phyloP scores from a whole-genome alignment of 2,329 filamentous ascomycete genomes.

The Myriosclerotinia curreyana region DNA sequence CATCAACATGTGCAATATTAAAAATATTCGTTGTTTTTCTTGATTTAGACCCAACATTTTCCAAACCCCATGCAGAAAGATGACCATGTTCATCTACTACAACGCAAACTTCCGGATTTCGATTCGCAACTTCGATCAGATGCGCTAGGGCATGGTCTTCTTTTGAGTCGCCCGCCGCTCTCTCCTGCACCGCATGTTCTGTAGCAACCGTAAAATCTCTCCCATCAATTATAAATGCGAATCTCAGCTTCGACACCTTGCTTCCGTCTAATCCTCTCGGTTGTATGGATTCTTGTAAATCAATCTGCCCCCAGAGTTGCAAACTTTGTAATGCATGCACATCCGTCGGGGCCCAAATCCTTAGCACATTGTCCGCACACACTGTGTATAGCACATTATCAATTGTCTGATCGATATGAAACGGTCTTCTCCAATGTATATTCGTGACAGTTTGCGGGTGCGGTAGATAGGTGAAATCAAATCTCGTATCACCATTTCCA shows the following conservation, averaged over 20 bases:
- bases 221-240: conserved; percentile 79
- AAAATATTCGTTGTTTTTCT: conserved; percentile 69
- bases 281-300: conserved; percentile 70
- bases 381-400: conserved; percentile 90
- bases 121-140: conserved; percentile 80
- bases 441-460: conserved; percentile 79
- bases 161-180: conserved; percentile 48
- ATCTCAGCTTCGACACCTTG: conserved; percentile 47
- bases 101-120: conserved; percentile 81
- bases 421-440: conserved; percentile 80
- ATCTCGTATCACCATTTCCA: conserved; percentile 76
- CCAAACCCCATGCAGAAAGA: conserved; percentile 90
- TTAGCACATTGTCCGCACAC: conserved; percentile 74
- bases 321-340: conserved; percentile 68
- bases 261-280: conserved; percentile 26
- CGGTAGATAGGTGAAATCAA: conserved; percentile 87
- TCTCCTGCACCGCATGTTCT: conserved; percentile 67
- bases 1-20: conserved; percentile 77
- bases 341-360: conserved; percentile 80
- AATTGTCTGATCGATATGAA: conserved; percentile 71
- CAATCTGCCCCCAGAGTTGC: conserved; percentile 76
- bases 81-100: conserved; percentile 78
- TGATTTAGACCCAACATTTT: conserved; percentile 73
- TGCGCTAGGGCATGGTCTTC: conserved; percentile 75
- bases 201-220: conserved; percentile 75